Percentiles rank a stretch among this genome's conserved stretches.
phyloP scores from a whole-genome alignment of 257 asterid species.

The Rhazya stricta region DNA sequence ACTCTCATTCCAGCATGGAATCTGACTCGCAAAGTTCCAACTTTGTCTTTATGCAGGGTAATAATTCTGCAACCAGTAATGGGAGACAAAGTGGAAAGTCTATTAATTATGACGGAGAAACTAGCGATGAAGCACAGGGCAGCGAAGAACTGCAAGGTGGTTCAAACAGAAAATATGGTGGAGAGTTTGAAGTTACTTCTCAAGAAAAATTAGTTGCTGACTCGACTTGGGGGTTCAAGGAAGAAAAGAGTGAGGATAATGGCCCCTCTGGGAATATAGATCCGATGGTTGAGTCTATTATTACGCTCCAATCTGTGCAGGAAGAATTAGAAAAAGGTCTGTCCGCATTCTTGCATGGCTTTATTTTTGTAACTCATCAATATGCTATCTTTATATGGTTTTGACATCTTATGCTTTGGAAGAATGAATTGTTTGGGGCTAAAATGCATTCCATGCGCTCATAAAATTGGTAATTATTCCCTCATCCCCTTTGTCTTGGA shows the following conservation, averaged over 20 bases:
- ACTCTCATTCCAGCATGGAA: conserved; percentile 91
- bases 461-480: neutral
- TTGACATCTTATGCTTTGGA: neutral
- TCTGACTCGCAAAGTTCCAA: conserved; percentile 80
- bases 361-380: neutral
- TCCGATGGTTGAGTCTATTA: conserved; percentile 43
- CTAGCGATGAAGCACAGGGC: conserved; percentile 49
- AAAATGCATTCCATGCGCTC: neutral
- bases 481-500: neutral
- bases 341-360: conserved; percentile 14
- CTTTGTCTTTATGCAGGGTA: conserved; percentile 72
- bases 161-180: conserved; percentile 33
- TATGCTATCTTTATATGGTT: neutral
- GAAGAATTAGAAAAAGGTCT: conserved; percentile 67
- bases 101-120: conserved; percentile 45
- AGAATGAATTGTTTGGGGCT: neutral
- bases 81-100: conserved; percentile 42
- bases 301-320: conserved; percentile 46
- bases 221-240: conserved; percentile 46
- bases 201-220: conserved; percentile 43
- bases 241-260: conserved; percentile 42
- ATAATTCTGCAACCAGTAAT: conserved; percentile 37
- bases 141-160: conserved; percentile 37
- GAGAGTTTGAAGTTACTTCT: conserved; percentile 39
- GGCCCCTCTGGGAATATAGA: conserved; percentile 40